Evolutionary conservation across 768 basidiomycete species (phyloP), one percentile per base, ranked within the genome.

Genomic region (Exsudoporus frostii): DNA sequence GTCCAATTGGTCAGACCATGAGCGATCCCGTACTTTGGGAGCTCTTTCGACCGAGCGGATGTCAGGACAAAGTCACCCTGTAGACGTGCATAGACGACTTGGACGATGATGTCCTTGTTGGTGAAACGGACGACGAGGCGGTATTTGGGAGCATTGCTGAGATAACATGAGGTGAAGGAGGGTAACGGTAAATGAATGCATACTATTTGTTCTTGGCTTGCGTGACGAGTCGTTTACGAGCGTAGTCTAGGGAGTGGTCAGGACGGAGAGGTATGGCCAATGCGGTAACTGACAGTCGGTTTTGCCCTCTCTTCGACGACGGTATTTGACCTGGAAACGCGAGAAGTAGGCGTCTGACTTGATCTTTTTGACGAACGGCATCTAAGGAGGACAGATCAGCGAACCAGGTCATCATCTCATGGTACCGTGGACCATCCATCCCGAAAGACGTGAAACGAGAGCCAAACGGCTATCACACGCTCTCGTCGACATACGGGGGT

Each of bases 161-260:
- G 29, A 33, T 24, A 5, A 2, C 1, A 49, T 58, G 42, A 71
- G 61, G 39, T 5, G 22, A 42, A 51, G 25, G 2, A 39, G 9
- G 19, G 29, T 10, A 19, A 40, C 19, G 22, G 25, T 38, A 20
- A 48, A 32, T 20, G 37, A 17, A 52, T 10, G 74, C 84, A 32
- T 70, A 89, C 88, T 97, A 98, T 81, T 98, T 98, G 86, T 98
- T 98, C 83, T 99, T 99, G 54, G 97, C 94, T 82, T 99, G 97
- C 54, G 91, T 85, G 60, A 98, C 85, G 50, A 99, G 84, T 62
- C 95, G 87, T 79, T 98, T 97, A 63, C 97, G 91, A 59, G 97
- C 97, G 66, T 98, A 98, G 83, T 98, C 91, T 93, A 27, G 22
- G 30, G 48, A 34, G 49, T n/a, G 10, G 48, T 64, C 20, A 62